Conservation (phyloP, 768 basidiomycete species). For the Gloeophyllum trabeum region DNA sequence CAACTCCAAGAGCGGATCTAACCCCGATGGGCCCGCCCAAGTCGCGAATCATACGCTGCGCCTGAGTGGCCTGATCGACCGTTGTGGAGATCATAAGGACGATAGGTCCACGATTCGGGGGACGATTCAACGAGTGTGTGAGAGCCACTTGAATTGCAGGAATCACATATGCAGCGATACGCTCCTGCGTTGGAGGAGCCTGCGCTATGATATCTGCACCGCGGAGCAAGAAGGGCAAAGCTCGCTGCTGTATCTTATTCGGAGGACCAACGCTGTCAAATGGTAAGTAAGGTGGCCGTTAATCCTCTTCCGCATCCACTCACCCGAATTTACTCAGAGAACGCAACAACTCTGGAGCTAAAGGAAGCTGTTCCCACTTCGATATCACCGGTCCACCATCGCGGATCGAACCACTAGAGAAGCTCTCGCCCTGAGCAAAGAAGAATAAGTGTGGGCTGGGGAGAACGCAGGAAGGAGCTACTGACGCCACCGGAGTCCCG, state of each 20-base stretch:
- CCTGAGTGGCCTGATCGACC: slow-evolving; percentile 97
- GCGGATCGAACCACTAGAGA: slow-evolving; percentile 42
- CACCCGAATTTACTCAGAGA: slow-evolving; percentile 92
- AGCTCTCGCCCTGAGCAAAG: slow-evolving; percentile 38
- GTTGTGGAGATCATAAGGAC: slow-evolving; percentile 96
- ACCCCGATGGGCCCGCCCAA: slow-evolving; percentile 90
- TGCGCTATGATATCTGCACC: slow-evolving; percentile 98
- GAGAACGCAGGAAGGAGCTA: slow-evolving; percentile 8
- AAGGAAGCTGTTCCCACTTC: slow-evolving; percentile 91
- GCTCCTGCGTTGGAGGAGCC: slow-evolving; percentile 95
- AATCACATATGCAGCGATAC: slow-evolving; percentile 95
- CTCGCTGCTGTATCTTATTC: slow-evolving; percentile 97
- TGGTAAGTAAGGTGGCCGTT: slow-evolving; percentile 4
- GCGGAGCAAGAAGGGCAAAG: slow-evolving; percentile 87
- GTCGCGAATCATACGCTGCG: slow-evolving; percentile 90
- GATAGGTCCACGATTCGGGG: slow-evolving; percentile 65
- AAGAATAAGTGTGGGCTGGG: slow-evolving; percentile 8
- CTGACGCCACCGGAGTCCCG: slow-evolving; percentile 69
- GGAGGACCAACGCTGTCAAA: slow-evolving; percentile 80
- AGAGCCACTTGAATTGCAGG: slow-evolving; percentile 81
- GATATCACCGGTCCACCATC: slow-evolving; percentile 75
- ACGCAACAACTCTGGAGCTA: slow-evolving; percentile 79
- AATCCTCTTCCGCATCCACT: slow-evolving; percentile 17
- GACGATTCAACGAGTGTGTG: slow-evolving; percentile 42
- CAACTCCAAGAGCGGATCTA: slow-evolving; percentile 81